Evolutionary conservation across 805 yeast genomes (phyloP).

Genomic region (Candida chauliodis): DNA sequence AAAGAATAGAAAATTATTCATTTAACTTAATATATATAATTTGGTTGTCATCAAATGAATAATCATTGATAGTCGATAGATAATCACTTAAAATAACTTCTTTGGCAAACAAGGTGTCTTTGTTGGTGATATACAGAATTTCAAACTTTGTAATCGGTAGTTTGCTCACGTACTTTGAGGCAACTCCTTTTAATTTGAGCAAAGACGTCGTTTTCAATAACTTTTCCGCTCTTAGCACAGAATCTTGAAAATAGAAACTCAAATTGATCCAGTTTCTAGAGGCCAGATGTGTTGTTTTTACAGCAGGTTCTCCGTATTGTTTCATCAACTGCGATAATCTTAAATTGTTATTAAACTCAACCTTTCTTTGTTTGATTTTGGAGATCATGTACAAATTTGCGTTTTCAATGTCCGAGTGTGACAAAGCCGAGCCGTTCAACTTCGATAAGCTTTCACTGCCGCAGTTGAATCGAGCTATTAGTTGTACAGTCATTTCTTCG

Average conservation of each 20-base stretch:
- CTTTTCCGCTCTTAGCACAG: background rate
- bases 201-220: constrained; percentile 22
- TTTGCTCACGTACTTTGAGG: constrained; percentile 16
- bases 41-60: constrained; percentile 17
- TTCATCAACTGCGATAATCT: constrained; percentile 44
- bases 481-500: constrained; percentile 27
- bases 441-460: constrained; percentile 24
- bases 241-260: constrained; percentile 1
- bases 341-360: constrained; percentile 14
- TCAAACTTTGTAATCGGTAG: constrained; percentile 21
- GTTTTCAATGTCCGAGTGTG: constrained; percentile 47
- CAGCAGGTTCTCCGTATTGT: constrained; percentile 21
- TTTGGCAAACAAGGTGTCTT: constrained; percentile 4
- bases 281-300: constrained; percentile 2
- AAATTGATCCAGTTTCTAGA: constrained; percentile 9
- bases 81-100: constrained; percentile 26
- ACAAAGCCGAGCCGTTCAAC: constrained; percentile 58
- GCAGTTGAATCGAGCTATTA: constrained; percentile 45
- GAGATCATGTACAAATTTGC: constrained; percentile 68
- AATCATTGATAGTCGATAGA: constrained; percentile 23
- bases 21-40: constrained; percentile 13
- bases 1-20: constrained; percentile 32
- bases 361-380: constrained; percentile 35
- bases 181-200: constrained; percentile 31
- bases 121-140: constrained; percentile 22